These are phyloP conservation scores for Epichloe hybrida DNA, from an alignment of 2,329 filamentous ascomycete genomes.

Conservation along the genomic window DNA sequence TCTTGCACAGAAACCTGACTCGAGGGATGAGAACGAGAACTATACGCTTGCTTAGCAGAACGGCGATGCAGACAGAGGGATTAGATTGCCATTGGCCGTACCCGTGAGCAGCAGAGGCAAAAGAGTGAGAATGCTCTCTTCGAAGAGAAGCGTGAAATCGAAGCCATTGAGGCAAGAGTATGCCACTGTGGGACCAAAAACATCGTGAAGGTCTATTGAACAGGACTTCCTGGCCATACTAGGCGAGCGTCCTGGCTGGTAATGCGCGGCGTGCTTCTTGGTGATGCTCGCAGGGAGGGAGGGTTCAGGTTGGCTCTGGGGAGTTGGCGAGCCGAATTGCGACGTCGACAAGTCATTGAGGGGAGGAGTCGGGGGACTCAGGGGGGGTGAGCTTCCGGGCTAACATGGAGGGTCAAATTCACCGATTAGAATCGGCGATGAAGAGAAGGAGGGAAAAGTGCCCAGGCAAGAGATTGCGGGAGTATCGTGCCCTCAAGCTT, in stretches of 20 bases:
- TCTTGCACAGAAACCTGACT: slow-evolving; percentile 1
- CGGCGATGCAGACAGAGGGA: not conserved
- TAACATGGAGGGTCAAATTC: too few species aligned
- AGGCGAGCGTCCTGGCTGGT: not conserved
- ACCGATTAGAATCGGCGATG: too few species aligned
- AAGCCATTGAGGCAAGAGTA: slow-evolving; percentile 13
- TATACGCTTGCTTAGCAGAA: slow-evolving; percentile 1
- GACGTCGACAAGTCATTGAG: not conserved
- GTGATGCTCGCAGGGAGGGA: too few species aligned
- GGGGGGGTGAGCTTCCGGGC: too few species aligned
- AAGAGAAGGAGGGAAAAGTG: too few species aligned
- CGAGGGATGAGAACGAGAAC: slow-evolving; percentile 4
- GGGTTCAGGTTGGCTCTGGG: too few species aligned
- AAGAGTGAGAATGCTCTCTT: slow-evolving; percentile 14
- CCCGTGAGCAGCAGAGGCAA: slow-evolving; percentile 10
- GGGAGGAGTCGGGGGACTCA: too few species aligned
- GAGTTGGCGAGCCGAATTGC: not conserved
- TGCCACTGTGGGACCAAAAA: slow-evolving; percentile 10
- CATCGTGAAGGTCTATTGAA: slow-evolving; percentile 6
- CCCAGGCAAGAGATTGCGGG: too few species aligned
- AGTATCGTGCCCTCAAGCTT: too few species aligned
- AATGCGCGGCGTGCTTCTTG: not conserved
- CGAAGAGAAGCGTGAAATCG: slow-evolving; percentile 17
- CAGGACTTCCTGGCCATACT: slow-evolving; percentile 2
- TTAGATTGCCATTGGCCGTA: not conserved